Evolutionary conservation across 345 rosid species (phyloP).

Genomic region (Syzygium aqueum): DNA sequence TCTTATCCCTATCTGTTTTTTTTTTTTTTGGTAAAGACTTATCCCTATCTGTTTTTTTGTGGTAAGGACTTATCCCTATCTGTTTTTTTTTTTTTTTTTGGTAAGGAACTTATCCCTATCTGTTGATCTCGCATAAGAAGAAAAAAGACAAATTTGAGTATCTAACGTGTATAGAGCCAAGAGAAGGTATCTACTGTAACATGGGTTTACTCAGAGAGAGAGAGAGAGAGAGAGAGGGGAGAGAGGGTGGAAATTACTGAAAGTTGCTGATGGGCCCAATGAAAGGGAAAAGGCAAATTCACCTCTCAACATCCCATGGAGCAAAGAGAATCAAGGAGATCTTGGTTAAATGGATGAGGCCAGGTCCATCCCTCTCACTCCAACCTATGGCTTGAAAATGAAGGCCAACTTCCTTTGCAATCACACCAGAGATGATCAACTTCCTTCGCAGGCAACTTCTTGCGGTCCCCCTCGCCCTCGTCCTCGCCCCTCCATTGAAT

Average conservation of each 20-base stretch:
- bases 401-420: slow-evolving; percentile 18
- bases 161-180: not conserved
- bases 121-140: not conserved
- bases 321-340: slow-evolving; percentile 61
- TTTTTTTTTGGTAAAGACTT: no score
- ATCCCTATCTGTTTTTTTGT: no score
- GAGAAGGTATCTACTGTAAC: slow-evolving; percentile 14
- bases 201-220: not conserved
- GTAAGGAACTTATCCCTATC: not conserved
- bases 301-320: slow-evolving; percentile 31
- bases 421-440: not conserved
- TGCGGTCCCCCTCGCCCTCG: slow-evolving; percentile 1
- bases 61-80: no score
- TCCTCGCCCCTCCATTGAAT: not conserved
- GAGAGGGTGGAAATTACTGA: not conserved
- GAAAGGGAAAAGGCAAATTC: slow-evolving; percentile 44
- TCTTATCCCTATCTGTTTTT: not conserved
- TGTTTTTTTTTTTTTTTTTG: no score
- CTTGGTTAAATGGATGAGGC: slow-evolving; percentile 33
- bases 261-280: slow-evolving; percentile 15
- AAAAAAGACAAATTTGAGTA: not conserved
- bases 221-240: no score
- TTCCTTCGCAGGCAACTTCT: not conserved
- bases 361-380: slow-evolving; percentile 29
- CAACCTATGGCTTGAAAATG: slow-evolving; percentile 29